Evolutionary conservation across 257 asterid genomes (phyloP), one percentile per base, ranked within the genome.

Genomic region (Petrea volubilis): DNA sequence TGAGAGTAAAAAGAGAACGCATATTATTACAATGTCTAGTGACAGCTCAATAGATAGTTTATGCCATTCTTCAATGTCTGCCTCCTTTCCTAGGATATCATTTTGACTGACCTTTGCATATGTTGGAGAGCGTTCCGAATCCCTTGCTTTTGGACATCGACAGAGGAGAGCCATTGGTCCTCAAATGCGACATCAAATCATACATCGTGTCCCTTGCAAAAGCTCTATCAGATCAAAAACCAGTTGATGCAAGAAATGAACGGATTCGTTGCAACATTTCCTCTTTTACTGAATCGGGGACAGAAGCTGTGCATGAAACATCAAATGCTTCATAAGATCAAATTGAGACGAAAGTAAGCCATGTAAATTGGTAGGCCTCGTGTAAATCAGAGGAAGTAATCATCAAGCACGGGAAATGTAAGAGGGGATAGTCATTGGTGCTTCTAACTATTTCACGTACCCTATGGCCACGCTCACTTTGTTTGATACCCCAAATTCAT

Each of bases 261-360:
- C 80, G 88, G 36, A 88, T 90, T 40, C 85, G 84, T 70, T 86
- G 96, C 79, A 86, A 71, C 74, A 90, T 79, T 80, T 88, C 97
- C 14, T 93, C 84, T 78, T 88, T 90, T 58, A 90, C 90, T 2
- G 85, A 65, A 78, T 87, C 94, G 34, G 97, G 96, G 61, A 88
- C 81, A 2, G 91, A 84, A 65, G 88, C 96, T 90, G 93, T 78
- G 49, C 31, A 18, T 43, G 12, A 72, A 52, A 70, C 40, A 27
- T 24, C 2, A n/a, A 34, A 55, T 44, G 34, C 64, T 49, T 28
- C 43, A 6, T 23, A 50, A 20, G 50, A 64, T 68, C 53, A 34
- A 40, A 36, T 44, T 47, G 64, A 31, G 25, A 62, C 15, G 36
- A 40, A 41, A 14, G 15, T 7, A n/a, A 25, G 13, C 52, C 27